Evolutionary conservation across 208 protist species (phyloP).

Genomic region (Trypanosoma brucei): DNA sequence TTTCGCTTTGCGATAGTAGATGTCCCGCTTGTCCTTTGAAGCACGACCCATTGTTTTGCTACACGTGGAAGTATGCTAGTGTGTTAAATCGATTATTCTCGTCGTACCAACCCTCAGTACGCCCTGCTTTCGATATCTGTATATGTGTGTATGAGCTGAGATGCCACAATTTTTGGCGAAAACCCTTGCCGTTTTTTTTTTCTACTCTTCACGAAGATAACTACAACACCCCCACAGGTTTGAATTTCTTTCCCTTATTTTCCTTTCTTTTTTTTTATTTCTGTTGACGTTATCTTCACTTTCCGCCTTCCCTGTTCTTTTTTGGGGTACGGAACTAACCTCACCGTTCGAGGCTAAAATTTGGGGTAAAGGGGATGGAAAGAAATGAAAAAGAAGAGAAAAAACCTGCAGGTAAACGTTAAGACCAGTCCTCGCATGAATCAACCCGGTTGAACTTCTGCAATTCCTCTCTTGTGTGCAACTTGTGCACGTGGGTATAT

Average conservation of each 20-base stretch:
- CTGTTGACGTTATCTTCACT: too few relatives aligned
- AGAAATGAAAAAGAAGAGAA: too few relatives aligned
- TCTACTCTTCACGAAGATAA: not conserved
- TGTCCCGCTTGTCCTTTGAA: constrained; percentile 97
- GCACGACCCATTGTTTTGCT: constrained; percentile 80
- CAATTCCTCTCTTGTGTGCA: not conserved
- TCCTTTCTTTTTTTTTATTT: not conserved
- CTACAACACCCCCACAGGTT: not conserved
- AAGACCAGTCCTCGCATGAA: too few relatives aligned
- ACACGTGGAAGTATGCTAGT: not conserved
- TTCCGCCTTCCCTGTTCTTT: too few relatives aligned
- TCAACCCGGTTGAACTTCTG: too few relatives aligned
- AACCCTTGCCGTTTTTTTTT: constrained; percentile 8
- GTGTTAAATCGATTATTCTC: too few relatives aligned
- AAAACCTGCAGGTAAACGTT: too few relatives aligned
- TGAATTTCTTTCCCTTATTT: constrained; percentile 5
- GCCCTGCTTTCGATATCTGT: too few relatives aligned
- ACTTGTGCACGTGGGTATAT: not conserved
- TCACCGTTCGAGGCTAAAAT: too few relatives aligned
- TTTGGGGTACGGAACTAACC: too few relatives aligned
- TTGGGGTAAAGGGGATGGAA: too few relatives aligned
- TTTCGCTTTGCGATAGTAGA: constrained; percentile 99
- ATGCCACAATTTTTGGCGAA: constrained; percentile 4
- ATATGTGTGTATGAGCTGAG: too few relatives aligned
- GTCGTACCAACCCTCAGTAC: not conserved